phyloP scores from a whole-genome alignment of 257 asterid species.

The Anisodus acutangulus region DNA sequence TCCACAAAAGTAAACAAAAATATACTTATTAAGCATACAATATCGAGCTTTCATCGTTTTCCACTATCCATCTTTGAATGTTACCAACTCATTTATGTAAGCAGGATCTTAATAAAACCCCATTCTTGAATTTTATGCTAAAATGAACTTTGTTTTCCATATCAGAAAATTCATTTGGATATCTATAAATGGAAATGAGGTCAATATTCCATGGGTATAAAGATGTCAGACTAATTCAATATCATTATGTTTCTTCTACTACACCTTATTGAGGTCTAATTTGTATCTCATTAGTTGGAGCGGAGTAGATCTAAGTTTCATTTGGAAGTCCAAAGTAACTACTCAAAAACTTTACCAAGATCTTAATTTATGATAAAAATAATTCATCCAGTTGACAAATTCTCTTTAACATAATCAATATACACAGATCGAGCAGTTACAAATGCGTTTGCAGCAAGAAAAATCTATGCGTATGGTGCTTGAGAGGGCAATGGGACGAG shows the following conservation, averaged over 20 bases:
- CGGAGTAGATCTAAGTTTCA: background rate
- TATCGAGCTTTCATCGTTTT: background rate
- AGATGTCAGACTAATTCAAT: background rate
- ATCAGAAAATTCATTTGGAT: background rate
- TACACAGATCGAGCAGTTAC: conserved; percentile 58
- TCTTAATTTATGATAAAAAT: background rate
- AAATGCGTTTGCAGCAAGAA: conserved; percentile 60
- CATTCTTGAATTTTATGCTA: background rate
- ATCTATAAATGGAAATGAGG: background rate
- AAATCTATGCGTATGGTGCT: conserved; percentile 63
- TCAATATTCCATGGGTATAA: background rate
- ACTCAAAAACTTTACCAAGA: background rate
- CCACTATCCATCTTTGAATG: background rate
- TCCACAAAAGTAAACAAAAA: background rate
- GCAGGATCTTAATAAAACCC: background rate
- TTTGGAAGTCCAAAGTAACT: conserved; percentile 3
- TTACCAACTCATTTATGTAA: background rate
- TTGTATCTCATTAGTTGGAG: background rate
- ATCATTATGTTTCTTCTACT: background rate
- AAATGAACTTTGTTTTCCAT: conserved; percentile 6
- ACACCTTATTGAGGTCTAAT: background rate
- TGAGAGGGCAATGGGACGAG: conserved; percentile 70
- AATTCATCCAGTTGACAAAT: conserved; percentile 18
- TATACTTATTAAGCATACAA: background rate
- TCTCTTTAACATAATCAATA: conserved; percentile 21